phyloP scores from a whole-genome alignment of 2,329 filamentous ascomycete genomes.

The Aspergillus tamarii region DNA sequence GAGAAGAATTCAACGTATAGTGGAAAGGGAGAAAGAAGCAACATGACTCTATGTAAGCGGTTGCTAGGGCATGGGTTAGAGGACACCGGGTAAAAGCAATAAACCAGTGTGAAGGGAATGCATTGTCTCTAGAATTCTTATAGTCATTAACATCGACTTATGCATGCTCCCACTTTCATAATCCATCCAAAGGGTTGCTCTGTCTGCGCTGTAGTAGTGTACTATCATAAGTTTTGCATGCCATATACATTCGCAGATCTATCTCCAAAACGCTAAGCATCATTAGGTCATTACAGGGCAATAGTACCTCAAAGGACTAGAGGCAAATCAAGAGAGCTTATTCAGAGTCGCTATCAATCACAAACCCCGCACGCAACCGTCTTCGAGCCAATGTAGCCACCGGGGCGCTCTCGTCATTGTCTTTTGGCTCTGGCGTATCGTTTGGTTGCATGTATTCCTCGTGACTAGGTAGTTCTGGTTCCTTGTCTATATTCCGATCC shows the following conservation, averaged over 20 bases:
- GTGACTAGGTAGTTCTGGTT: slow-evolving; percentile 11
- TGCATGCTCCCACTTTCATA: neutral
- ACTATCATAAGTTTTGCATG: neutral
- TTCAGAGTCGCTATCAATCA: slow-evolving; percentile 49
- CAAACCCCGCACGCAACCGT: slow-evolving; percentile 44
- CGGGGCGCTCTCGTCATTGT: slow-evolving; percentile 38
- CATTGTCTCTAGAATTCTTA: neutral
- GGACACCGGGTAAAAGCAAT: neutral
- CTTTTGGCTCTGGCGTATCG: slow-evolving; percentile 13
- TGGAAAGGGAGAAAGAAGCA: neutral
- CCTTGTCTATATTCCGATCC: slow-evolving; percentile 27
- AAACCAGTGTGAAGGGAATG: neutral
- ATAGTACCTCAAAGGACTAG: slow-evolving; percentile 7
- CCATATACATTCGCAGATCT: neutral
- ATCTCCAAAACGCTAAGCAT: slow-evolving; percentile 26
- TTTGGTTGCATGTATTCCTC: slow-evolving; percentile 4
- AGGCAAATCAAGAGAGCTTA: slow-evolving; percentile 22
- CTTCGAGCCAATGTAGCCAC: slow-evolving; percentile 34
- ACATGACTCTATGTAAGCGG: neutral
- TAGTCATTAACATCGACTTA: neutral
- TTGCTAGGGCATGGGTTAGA: neutral
- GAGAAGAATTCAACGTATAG: neutral
- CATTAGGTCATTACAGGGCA: slow-evolving; percentile 31
- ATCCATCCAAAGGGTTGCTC: neutral
- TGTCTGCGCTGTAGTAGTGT: neutral